These are phyloP conservation scores for Cornus florida DNA, from an alignment of 148 eudicot genomes.

Conservation along the genomic window DNA sequence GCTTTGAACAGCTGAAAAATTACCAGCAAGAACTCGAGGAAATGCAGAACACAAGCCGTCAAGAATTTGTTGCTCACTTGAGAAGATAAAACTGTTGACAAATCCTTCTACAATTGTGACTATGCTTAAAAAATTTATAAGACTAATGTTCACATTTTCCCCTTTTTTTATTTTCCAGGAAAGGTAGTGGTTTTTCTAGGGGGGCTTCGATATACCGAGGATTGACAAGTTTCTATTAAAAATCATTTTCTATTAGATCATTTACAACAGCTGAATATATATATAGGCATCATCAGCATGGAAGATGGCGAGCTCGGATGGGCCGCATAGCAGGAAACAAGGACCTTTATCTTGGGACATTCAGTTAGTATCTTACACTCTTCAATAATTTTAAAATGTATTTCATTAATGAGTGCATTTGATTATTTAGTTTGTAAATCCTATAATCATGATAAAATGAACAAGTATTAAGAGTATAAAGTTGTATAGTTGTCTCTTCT, in stretches of 20 bases:
- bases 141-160: not conserved
- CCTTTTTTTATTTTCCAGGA: slow-evolving; percentile 50
- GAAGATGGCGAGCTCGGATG: no score
- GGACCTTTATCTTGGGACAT: slow-evolving; percentile 94
- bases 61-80: slow-evolving; percentile 88
- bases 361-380: slow-evolving; percentile 44
- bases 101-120: not conserved
- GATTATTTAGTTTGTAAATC: not conserved
- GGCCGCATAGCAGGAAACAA: slow-evolving; percentile 86
- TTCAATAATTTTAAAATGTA: not conserved
- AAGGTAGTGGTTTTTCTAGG: slow-evolving; percentile 92
- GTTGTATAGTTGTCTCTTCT: not conserved
- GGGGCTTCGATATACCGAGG: slow-evolving; percentile 97
- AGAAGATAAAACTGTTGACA: slow-evolving; percentile 52
- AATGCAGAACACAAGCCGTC: slow-evolving; percentile 87
- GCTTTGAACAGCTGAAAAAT: slow-evolving; percentile 58
- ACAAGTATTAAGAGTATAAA: not conserved
- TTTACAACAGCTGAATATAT: no score
- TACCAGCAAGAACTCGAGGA: slow-evolving; percentile 71
- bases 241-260: not conserved
- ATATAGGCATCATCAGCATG: no score
- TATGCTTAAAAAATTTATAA: not conserved
- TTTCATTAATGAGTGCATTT: not conserved
- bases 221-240: slow-evolving; percentile 66
- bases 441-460: not conserved